Base-by-base conservation (phyloP, 2,329 filamentous ascomycete genomes). In the Myriangium duriaei region DNA sequence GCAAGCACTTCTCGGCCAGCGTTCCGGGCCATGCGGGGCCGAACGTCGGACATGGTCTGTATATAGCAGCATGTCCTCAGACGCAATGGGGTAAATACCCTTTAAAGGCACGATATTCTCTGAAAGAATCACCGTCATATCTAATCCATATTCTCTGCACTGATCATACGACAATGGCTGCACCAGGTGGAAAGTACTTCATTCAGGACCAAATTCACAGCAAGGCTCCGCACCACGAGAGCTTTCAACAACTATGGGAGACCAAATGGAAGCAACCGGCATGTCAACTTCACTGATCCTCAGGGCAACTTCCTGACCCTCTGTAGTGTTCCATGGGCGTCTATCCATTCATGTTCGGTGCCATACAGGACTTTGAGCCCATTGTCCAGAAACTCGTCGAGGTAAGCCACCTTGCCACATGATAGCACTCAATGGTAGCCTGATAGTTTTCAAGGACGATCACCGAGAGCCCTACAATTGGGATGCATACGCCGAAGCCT, bases 231-330 rank as follows among this genome's bases (percentile, higher is more conserved):
- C 65, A 68, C 44, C 65, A 69, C 45, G 62, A 66, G 45, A 62
- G 54, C 41, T 68, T 58, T 45, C 50, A 60, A 43, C 54, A 64
- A 46, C 51, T 68, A 17, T 86, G 81, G 80, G 76, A 82, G 59
- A 81, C 75, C 5, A 83, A 82, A 58, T 86, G 80, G 80, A 76
- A 76, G 57, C 63, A 69, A 47, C 76, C 76, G 4, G 75, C 78
- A 59, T 40, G 69, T 50, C 14, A 13, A 18, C 11, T 15, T 21
- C 33, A 11, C 11, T 13, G 12, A 21, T 12, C 10, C n/a, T 12
- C 16, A 13, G 5, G 18, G n/a, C n/a, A n/a, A n/a, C 18, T 13
- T 30, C 14, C 54, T 56, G 58, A 42, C 36, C 5, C 13, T 3
- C 11, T 33, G 16, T 14, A 44, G 47, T 53, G 47, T 26, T 49